These are phyloP conservation scores for Irpex lacteus DNA, from an alignment of 1,284 basidiomycete genomes.

Conservation along the genomic window DNA sequence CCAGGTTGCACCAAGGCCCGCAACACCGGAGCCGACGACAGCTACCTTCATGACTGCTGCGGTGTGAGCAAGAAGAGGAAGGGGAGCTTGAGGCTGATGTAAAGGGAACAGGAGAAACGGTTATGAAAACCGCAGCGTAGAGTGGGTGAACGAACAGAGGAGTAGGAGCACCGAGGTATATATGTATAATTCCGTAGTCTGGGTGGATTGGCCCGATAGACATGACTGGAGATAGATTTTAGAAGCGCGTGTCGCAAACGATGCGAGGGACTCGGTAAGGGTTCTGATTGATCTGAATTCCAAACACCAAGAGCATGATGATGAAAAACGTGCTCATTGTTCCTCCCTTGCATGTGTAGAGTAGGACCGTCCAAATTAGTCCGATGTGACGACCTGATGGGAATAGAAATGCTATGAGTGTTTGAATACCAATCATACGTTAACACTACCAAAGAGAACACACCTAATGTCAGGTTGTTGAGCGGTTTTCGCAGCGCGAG, in stretches of 20 bases:
- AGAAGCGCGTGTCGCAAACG: neutral
- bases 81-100: neutral
- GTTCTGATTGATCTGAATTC: neutral
- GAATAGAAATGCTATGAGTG: neutral
- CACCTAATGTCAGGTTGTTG: neutral
- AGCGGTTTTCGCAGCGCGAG: neutral
- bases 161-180: neutral
- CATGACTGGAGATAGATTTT: neutral
- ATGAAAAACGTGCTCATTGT: neutral
- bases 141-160: neutral
- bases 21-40: constrained; percentile 1
- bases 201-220: neutral
- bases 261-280: neutral
- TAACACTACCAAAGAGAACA: neutral
- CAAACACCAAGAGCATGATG: neutral
- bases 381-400: neutral
- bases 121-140: neutral
- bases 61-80: neutral
- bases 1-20: neutral
- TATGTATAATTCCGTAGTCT: neutral
- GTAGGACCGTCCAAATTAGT: neutral
- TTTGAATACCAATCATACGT: neutral
- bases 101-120: neutral
- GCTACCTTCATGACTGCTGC: neutral
- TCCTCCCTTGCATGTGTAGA: neutral